Conservation (phyloP, 306 rosid genomes). For the Macrotyloma uniflorum region DNA sequence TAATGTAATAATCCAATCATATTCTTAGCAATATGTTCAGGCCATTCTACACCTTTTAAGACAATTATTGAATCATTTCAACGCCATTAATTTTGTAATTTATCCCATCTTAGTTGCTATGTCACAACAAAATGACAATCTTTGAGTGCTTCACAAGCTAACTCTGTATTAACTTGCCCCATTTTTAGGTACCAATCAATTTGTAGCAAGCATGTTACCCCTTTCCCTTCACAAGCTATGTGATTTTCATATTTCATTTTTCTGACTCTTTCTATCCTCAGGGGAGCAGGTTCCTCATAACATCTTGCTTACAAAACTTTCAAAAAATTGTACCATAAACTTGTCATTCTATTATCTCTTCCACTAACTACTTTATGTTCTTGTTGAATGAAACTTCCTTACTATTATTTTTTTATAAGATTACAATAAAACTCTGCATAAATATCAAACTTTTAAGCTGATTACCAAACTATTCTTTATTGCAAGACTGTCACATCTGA, state of each 20-base stretch:
- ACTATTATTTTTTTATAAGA: too few relatives aligned
- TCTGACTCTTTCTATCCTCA: not conserved
- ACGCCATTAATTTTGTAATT: slow-evolving; percentile 18
- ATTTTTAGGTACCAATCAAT: slow-evolving; percentile 18
- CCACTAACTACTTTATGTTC: not conserved
- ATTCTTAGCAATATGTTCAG: not conserved
- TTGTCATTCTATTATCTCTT: not conserved
- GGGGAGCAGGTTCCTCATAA: slow-evolving; percentile 12
- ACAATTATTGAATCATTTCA: not conserved
- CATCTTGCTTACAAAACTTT: not conserved
- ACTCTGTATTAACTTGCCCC: not conserved
- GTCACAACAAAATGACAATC: slow-evolving; percentile 36
- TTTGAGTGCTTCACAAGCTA: slow-evolving; percentile 40
- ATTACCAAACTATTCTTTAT: too few relatives aligned
- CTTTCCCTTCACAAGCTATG: not conserved
- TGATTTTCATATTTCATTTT: not conserved
- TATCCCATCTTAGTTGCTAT: slow-evolving; percentile 6
- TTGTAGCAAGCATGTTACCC: slow-evolving; percentile 16
- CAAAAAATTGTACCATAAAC: not conserved
- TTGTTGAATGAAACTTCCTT: not conserved
- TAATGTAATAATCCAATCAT: slow-evolving; percentile 17
- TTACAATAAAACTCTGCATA: too few relatives aligned
- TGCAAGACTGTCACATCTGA: too few relatives aligned
- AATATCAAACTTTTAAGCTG: too few relatives aligned
- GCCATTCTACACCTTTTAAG: not conserved